phyloP scores from a whole-genome alignment of 108 stramenopile species.

The Fragilariopsis cylindrus region DNA sequence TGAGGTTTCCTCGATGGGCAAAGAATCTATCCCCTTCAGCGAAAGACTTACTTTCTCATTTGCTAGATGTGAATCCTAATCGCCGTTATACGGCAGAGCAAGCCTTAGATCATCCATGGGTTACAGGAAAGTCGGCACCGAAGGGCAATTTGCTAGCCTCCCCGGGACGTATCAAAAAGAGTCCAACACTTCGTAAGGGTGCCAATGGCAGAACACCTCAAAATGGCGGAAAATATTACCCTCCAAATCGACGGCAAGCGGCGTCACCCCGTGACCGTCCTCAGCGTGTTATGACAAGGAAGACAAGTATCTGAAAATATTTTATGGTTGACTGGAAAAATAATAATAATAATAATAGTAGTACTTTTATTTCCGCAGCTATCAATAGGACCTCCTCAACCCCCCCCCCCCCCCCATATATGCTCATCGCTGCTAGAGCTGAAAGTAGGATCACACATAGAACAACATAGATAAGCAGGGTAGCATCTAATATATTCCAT shows the following conservation, averaged over 20 bases:
- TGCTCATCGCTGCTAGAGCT: no score
- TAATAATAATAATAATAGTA: no score
- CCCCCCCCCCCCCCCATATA: no score
- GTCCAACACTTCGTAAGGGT: conserved; percentile 45
- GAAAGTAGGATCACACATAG: no score
- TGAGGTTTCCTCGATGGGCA: conserved; percentile 96
- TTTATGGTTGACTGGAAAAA: no score
- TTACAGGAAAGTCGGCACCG: conserved; percentile 74
- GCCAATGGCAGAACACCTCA: conserved; percentile 27
- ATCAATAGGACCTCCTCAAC: no score
- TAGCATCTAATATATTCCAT: no score
- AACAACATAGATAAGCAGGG: no score
- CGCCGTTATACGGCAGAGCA: conserved; percentile 92
- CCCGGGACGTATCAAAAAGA: conserved; percentile 73
- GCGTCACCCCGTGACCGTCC: conserved; percentile 6
- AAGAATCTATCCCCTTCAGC: conserved; percentile 86
- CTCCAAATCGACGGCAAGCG: conserved; percentile 27
- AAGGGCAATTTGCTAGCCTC: conserved; percentile 75
- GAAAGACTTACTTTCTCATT: conserved; percentile 89
- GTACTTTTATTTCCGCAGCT: no score
- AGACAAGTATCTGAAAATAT: conserved; percentile 34
- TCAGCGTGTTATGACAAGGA: conserved; percentile 34
- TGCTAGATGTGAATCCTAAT: conserved; percentile 87
- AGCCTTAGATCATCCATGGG: conserved; percentile 96
- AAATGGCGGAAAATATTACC: conserved; percentile 25